Percentiles rank a stretch among this genome's conserved stretches.
These are phyloP conservation scores for Nepenthes mirabilis DNA, from an alignment of 148 eudicot genomes.

Conservation along the genomic window DNA sequence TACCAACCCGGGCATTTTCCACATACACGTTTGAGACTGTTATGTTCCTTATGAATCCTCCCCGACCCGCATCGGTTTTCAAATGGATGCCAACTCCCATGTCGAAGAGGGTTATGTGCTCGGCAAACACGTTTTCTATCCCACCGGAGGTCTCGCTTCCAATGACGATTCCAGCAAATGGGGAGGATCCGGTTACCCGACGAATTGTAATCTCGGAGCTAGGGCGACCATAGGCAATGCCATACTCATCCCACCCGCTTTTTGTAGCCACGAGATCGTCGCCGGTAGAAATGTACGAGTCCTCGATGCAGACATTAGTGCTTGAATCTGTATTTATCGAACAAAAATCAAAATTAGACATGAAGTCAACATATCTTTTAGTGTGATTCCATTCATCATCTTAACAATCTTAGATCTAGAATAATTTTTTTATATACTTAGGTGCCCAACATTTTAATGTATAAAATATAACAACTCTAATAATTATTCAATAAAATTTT, in stretches of 20 bases:
- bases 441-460: too few relatives aligned
- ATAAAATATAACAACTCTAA: too few relatives aligned
- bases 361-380: too few relatives aligned
- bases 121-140: slow-evolving; percentile 40
- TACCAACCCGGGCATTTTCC: slow-evolving; percentile 56
- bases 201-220: slow-evolving; percentile 67
- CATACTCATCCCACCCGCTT: slow-evolving; percentile 97
- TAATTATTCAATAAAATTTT: too few relatives aligned
- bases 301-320: slow-evolving; percentile 87
- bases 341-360: neutral
- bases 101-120: slow-evolving; percentile 64
- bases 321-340: slow-evolving; percentile 56
- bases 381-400: too few relatives aligned
- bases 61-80: slow-evolving; percentile 83
- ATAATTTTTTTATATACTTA: too few relatives aligned
- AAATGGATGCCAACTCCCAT: slow-evolving; percentile 72
- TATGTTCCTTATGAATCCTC: slow-evolving; percentile 67
- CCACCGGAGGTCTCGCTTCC: slow-evolving; percentile 98
- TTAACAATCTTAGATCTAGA: too few relatives aligned
- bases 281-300: slow-evolving; percentile 77
- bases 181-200: slow-evolving; percentile 74
- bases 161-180: slow-evolving; percentile 72
- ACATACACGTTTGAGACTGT: slow-evolving; percentile 54
- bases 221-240: slow-evolving; percentile 60
- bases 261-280: slow-evolving; percentile 84